Base-by-base conservation (phyloP, 2,329 filamentous ascomycete species). In the Scolecobasidium constrictum region DNA sequence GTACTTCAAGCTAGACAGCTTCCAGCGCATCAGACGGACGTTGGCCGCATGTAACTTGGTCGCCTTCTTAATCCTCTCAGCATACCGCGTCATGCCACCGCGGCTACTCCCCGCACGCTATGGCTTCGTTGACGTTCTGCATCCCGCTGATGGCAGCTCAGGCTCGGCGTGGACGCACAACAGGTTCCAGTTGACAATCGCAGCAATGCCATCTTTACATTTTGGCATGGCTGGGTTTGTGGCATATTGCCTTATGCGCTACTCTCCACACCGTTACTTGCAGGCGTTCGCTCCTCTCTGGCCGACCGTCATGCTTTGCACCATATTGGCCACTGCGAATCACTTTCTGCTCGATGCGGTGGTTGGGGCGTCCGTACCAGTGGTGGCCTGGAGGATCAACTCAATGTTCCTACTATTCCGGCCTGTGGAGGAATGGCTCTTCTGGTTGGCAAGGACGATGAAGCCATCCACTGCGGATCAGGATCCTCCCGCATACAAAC, bases 191-290 rank as follows among this genome's bases (percentile, higher is more conserved):
- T 51, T 70, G 9, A 69, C 65, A 5, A 68, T 69, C 45, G 67
- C 67, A 0, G 68, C 67, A 19, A 71, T 71, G 67, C 67, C 67
- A 2, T 67, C 63, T 15, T 51, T 71, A 12, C 68, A 71, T 48
- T 71, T 69, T 46, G 68, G 67, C 21, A 65, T 60, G 0, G 52
- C 62, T 0, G 50, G 62, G 2, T 63, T 63, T 43, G 52, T 65
- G 11, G 59, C 57, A 2, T 52, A 61, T 4, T 60, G 51, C 18
- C 44, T 63, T 19, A 49, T 55, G 9, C 58, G 52, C 5, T 69
- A 63, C 49, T 64, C 64, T 7, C 66, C 64, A 1, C 66, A 70
- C 44, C 49, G 52, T 6, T 42, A 54, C 7, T 46, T 68, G 9
- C 49, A 63, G 0, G 4, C 53, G 0, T 18, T 69, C 1, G 65